Evolutionary conservation across 2,329 filamentous ascomycete genomes (phyloP), one percentile per base, ranked within the genome.

Genomic region (Fusarium nodosum): DNA sequence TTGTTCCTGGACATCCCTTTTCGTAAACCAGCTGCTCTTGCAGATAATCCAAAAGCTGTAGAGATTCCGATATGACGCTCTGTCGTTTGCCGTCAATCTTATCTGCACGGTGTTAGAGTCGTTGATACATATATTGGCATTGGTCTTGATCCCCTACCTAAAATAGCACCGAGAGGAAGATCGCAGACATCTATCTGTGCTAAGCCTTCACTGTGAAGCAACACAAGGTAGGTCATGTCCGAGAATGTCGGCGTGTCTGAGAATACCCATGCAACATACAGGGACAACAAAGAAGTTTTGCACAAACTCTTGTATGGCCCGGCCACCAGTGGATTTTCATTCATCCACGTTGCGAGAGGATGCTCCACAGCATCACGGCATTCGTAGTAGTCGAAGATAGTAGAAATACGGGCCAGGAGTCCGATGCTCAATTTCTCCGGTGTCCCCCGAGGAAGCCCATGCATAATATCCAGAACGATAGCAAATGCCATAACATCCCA

Each of bases 321-420:
- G 7, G 5, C 7, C 26, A 28, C 7, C 7, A 6, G 6, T 28
- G 26, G 26, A 28, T 7, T 28, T 7, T 9, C 26, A 2, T 28
- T 9, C 26, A 28, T 28, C 26, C 26, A 28, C 5, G 26, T 28
- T 9, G 6, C 26, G 26, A 28, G 26, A 28, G 7, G 6, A 7
- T 7, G 2, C 2, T 9, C 26, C 7, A 28, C 26, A 28, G 26
- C 26, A 0, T 70, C 65, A 4, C 64, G 41, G 4, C 42, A 57
- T 4, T 60, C 30, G 4, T 69, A 70, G 12, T 69, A 56, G 9
- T 69, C 65, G 12, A 60, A 48, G 0, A 70, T 33, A 1, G 60
- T 54, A 4, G 57, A 48, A 6, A 70, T 33, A 1, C 64, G 54
- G 12, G 51, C 26, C 0, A 70, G 7, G 0, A 56, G 58, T 3